Base-by-base conservation (phyloP, 805 yeast species). In the Cyberlindnera mycetangii region DNA sequence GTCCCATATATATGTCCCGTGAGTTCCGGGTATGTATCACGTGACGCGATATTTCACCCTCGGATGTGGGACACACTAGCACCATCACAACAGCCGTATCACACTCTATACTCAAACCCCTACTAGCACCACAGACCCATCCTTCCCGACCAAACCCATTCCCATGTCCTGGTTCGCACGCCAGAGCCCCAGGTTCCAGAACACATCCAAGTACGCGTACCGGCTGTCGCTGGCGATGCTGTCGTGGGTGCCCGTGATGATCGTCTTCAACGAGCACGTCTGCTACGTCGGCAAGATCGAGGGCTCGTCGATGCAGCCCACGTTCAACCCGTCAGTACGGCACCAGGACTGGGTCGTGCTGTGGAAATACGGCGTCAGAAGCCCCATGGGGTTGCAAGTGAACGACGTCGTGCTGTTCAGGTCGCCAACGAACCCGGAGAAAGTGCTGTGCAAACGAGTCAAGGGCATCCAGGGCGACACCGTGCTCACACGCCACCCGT, bases 251-350 rank as follows among this genome's bases (percentile, higher is more conserved):
- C 97, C 97, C 0, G 96, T 89, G 37, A 62, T 76, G 14, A 75
- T 83, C 51, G 77, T 86, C 1, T 65, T 83, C 48, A 76, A 79
- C 31, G 88, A 86, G 50, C 86, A 84, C 59, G 80, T 81, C 10
- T 80, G 77, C 41, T 89, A 81, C 65, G 74, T 89, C 21, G 86
- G 87, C 14, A 77, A 79, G 63, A 76, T 89, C 15, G 76, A 81
- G 35, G 98, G 98, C 2, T 65, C 75, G 32, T 87, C 96, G 19
- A 90, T 90, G 98, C 73, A 85, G 41, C 97, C 97, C 1, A 79
- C 96, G 0, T 75, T 89, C 57, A 90, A 90, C 63, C 92, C 95
- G 0, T 77, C 76, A 17, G 62, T 70, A 45, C 40, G 64, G 49
- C 53, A 65, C 45, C 68, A 68, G 5, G 89, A 84, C 56, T 75